phyloP scores from a whole-genome alignment of 257 asterid species.

The Salvia hispanica region DNA sequence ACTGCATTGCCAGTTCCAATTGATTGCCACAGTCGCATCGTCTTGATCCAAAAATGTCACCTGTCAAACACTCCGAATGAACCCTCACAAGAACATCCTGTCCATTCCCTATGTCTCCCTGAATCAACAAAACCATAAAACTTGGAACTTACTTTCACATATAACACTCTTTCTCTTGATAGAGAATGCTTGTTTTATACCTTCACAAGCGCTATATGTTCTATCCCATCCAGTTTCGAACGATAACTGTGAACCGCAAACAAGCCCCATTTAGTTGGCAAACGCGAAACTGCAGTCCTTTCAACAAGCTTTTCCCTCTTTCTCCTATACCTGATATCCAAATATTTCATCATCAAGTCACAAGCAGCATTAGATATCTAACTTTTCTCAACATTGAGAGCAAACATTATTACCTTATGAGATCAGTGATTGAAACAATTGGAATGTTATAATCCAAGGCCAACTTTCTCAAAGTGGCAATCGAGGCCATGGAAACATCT shows the following conservation, averaged over 20 bases:
- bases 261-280: conserved; percentile 86
- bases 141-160: neutral
- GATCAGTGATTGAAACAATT: conserved; percentile 71
- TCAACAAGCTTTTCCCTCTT: conserved; percentile 80
- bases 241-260: conserved; percentile 68
- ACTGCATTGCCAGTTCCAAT: conserved; percentile 75
- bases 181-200: conserved; percentile 26
- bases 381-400: neutral
- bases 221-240: conserved; percentile 73
- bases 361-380: neutral
- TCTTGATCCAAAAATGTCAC: conserved; percentile 78
- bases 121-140: neutral
- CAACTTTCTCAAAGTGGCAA: conserved; percentile 49
- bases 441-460: conserved; percentile 58
- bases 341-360: neutral
- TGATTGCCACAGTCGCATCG: conserved; percentile 86
- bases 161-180: neutral
- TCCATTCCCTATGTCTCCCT: conserved; percentile 84
- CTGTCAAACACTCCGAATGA: conserved; percentile 87
- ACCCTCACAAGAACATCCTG: conserved; percentile 82
- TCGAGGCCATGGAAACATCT: conserved; percentile 69
- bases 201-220: conserved; percentile 75
- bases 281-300: conserved; percentile 56
- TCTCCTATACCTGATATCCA: conserved; percentile 61
- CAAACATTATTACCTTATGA: conserved; percentile 56